Percentiles rank a stretch among this genome's conserved stretches.
Conservation (phyloP, 192 early-diverging fungal genomes). For the Entomortierella lignicola region DNA sequence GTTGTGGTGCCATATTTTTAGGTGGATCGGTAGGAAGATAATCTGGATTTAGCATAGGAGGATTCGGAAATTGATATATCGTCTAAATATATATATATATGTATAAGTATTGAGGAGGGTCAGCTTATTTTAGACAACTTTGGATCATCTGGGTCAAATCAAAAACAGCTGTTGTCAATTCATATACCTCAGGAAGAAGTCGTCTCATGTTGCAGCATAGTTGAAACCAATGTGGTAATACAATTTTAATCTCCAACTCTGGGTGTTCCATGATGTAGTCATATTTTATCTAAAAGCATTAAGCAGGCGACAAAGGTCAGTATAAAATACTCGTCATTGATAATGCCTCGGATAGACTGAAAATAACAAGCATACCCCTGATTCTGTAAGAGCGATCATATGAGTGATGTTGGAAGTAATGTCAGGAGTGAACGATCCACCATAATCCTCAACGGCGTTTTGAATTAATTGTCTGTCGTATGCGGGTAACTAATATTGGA, state of each 20-base stretch:
- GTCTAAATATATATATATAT: constrained; percentile 28
- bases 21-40: not conserved
- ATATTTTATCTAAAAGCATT: constrained; percentile 53
- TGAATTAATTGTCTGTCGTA: constrained; percentile 33
- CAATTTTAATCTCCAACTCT: constrained; percentile 63
- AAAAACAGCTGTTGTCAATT: not conserved
- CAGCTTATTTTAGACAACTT: too few species aligned
- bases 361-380: constrained; percentile 19
- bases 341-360: not conserved
- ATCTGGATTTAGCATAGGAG: constrained; percentile 24
- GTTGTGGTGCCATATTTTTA: constrained; percentile 13
- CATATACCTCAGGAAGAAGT: constrained; percentile 61
- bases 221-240: constrained; percentile 84
- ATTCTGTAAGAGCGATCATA: constrained; percentile 21
- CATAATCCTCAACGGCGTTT: constrained; percentile 24
- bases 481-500: constrained; percentile 23
- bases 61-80: constrained; percentile 48
- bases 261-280: constrained; percentile 55
- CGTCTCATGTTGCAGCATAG: constrained; percentile 68
- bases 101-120: too few species aligned
- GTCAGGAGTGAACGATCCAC: constrained; percentile 7
- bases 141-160: too few species aligned
- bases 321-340: not conserved
- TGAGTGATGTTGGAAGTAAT: constrained; percentile 21
- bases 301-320: not conserved